Base-by-base conservation (phyloP, 257 asterid species). In the Gardenia jasminoides region DNA sequence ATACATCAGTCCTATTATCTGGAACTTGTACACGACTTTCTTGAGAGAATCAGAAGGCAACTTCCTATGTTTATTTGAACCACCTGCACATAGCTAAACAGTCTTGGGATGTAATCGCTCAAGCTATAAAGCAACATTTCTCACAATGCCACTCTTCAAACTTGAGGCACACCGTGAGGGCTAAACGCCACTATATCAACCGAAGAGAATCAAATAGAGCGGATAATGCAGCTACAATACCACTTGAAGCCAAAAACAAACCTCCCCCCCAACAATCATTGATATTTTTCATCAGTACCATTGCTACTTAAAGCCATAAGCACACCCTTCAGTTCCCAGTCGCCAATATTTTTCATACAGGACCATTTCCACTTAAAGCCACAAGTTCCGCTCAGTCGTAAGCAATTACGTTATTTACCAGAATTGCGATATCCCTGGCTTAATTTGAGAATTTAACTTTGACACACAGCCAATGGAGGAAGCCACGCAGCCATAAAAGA, bases 61-160 rank as follows among this genome's bases (percentile, higher is more conserved):
- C 16, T 43, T 16, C 1, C n/a, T n/a, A 26, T 28, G 41, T 72
- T n/a, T 72, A 2, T 6, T 47, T 28, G 41, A 12, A 26, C 16
- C 76, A 44, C 44, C 22, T 65, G 62, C 48, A 44, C 44, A 72
- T 24, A 72, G 76, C 76, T 16, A 13, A 72, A 47, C 28, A 72
- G 28, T 4, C n/a, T 72, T 4, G 46, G 22, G 28, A 72, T 12
- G 62, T 47, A 5, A 70, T 22, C 1, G 1, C 16, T 16, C 24
- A 30, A 4, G 43, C 16, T 30, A 36, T 13, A 36, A 11, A n/a
- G 17, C 24, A 62, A 62, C 26, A 62, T 6, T 26, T 62, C 1
- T 62, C 66, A 12, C 17, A 26, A 17, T n/a, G 36, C 17, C 36
- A 10, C 28, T 62, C 67, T 62, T 26, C 67, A 61, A 22, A 61